phyloP scores from a whole-genome alignment of 345 rosid species.

The Garcia nutans region DNA sequence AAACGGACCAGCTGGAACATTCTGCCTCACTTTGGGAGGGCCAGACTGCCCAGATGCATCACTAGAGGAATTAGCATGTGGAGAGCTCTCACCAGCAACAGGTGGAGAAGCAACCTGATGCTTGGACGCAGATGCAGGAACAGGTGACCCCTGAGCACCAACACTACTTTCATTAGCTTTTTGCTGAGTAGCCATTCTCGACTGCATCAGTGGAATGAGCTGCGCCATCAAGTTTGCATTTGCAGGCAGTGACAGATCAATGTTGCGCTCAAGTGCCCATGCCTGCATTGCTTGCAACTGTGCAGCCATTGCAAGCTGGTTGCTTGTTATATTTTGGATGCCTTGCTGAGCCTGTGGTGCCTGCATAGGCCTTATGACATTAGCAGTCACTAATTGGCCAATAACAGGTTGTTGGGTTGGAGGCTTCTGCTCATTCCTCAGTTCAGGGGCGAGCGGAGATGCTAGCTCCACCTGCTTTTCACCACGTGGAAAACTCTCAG shows the following conservation, averaged over 20 bases:
- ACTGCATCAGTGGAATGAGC: constrained; percentile 72
- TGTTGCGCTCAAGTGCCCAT: constrained; percentile 80
- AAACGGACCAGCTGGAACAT: constrained; percentile 47
- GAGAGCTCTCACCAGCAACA: constrained; percentile 66
- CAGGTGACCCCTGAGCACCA: constrained; percentile 50
- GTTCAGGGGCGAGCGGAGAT: constrained; percentile 50
- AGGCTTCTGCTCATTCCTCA: constrained; percentile 58
- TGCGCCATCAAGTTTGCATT: constrained; percentile 84
- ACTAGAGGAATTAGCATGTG: constrained; percentile 70
- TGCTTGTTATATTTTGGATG: constrained; percentile 55
- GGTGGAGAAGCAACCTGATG: constrained; percentile 70
- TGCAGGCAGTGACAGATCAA: constrained; percentile 89
- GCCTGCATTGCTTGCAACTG: constrained; percentile 84
- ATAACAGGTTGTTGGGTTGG: constrained; percentile 45
- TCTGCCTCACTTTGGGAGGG: constrained; percentile 61
- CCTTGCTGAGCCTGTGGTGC: constrained; percentile 61
- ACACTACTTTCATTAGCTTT: constrained; percentile 62
- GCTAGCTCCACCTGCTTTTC: constrained; percentile 70
- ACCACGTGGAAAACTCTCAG: constrained; percentile 60
- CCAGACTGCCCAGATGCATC: constrained; percentile 82
- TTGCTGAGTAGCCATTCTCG: constrained; percentile 78
- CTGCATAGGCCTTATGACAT: constrained; percentile 66
- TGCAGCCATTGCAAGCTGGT: constrained; percentile 69
- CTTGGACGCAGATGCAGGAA: constrained; percentile 54
- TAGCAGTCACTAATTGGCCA: constrained; percentile 60